Percentiles rank a stretch among this genome's conserved stretches.
Evolutionary conservation across 768 basidiomycete species (phyloP).

Genomic region (Leccinum pellstonianum): DNA sequence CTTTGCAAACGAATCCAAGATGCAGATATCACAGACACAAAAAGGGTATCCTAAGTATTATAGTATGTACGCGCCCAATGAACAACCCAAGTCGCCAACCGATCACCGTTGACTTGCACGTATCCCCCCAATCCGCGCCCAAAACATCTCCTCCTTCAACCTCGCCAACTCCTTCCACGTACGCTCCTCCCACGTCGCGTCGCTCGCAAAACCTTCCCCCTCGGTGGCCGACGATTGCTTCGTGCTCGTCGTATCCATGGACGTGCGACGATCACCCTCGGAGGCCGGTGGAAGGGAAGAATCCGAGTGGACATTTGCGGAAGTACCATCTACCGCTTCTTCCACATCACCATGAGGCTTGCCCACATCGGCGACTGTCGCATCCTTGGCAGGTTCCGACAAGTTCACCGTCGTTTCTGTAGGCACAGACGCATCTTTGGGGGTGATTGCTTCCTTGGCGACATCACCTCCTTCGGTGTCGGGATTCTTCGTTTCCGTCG

Average conservation of each 20-base stretch:
- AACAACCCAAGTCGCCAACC: not conserved
- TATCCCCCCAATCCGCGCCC: conserved; percentile 69
- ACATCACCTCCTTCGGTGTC: not conserved
- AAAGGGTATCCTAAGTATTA: not conserved
- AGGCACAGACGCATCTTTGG: not conserved
- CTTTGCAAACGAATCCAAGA: no score
- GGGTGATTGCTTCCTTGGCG: not conserved
- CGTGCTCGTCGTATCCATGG: conserved; percentile 24
- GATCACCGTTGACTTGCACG: conserved; percentile 12
- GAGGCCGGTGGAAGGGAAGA: not conserved
- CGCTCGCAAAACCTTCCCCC: conserved; percentile 52
- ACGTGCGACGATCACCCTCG: conserved; percentile 11
- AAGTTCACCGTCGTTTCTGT: not conserved
- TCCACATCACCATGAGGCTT: not conserved
- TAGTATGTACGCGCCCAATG: not conserved
- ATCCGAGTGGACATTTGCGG: not conserved
- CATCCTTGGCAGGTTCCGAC: not conserved
- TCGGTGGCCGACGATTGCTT: conserved; percentile 27
- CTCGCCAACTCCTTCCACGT: conserved; percentile 78
- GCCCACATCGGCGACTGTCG: not conserved
- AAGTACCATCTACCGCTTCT: not conserved
- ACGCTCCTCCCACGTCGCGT: conserved; percentile 80
- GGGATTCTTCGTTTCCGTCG: conserved; percentile 3
- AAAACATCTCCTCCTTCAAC: conserved; percentile 83
- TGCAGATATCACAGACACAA: not conserved